Evolutionary conservation across 495 filamentous ascomycete species (phyloP), one percentile per base, ranked within the genome.

Genomic region (Penicillium roqueforti): DNA sequence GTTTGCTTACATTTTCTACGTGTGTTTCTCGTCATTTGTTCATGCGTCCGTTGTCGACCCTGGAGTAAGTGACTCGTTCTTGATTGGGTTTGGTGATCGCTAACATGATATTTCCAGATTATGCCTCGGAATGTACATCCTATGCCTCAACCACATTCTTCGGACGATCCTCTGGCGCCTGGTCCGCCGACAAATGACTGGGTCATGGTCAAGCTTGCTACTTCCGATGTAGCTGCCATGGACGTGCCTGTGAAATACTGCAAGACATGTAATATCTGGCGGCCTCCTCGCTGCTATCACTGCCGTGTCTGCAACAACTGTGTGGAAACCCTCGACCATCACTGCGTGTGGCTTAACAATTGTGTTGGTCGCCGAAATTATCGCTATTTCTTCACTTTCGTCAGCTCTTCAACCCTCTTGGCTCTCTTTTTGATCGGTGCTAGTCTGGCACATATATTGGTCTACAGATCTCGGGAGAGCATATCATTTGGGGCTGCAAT

Each of bases 271-370:
- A 87, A 87, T 60, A 89, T 97, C 56, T 98, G 93, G 93, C 88
- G 93, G 2, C 93, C 93, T 34, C 91, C 92, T 38, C 86, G 93
- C 25, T 91, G 88, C 59, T 95, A 97, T 64, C 93, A 98, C 68
- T 98, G 93, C 71, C 89, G 95, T 50, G 77, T 96, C 28, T 98
- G 93, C 66, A 92, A 98, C 71, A 95, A 92, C 65, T 98, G 93
- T 67, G 82, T 98, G 41, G 93, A 98, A 67, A 97, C 92, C 0
- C 91, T 97, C 59, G 93, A 98, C 64, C 93, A 98, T 62, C 93
- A 98, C 74, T 98, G 93, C 62, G 91, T 97, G 19, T 98, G 95
- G 95, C 83, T 98, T 46, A 98, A 98, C 72, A 98, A 97, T 68
- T 98, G 93, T 69, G 87, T 98, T 40, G 93, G 93, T 6, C 88